Conservation (phyloP, 2,329 filamentous ascomycete species). For the Epichloe amarillans region DNA sequence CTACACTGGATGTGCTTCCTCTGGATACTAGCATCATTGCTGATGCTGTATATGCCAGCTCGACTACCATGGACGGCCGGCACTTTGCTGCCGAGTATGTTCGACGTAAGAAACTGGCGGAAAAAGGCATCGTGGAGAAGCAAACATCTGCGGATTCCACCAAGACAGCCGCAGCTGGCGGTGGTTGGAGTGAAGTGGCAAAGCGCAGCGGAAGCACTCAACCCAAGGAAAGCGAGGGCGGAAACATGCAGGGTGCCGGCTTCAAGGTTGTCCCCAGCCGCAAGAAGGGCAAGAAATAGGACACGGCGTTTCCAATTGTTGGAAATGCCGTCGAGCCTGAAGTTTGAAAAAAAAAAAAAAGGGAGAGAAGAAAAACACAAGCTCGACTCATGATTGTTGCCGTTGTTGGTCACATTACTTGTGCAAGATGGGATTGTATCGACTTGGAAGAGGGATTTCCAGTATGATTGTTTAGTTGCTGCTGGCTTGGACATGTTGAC, state of each 20-base stretch:
- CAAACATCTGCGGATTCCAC: constrained; percentile 42
- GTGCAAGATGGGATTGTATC: background rate
- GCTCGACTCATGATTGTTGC: background rate
- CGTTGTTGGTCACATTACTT: background rate
- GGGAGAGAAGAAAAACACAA: background rate
- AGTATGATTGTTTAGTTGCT: background rate
- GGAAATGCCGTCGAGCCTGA: constrained; percentile 6
- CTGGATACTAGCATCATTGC: constrained; percentile 70
- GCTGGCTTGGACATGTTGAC: background rate
- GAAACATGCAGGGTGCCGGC: constrained; percentile 34
- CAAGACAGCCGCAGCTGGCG: constrained; percentile 31
- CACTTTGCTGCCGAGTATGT: constrained; percentile 94
- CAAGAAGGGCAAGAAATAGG: constrained; percentile 77
- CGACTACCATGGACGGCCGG: constrained; percentile 78
- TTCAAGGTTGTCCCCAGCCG: constrained; percentile 88
- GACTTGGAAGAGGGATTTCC: background rate
- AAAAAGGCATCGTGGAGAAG: constrained; percentile 78
- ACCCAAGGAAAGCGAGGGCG: constrained; percentile 29
- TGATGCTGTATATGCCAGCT: constrained; percentile 77
- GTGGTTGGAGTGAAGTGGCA: constrained; percentile 92
- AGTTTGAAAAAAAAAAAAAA: background rate
- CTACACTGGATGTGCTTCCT: constrained; percentile 61
- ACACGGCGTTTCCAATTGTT: constrained; percentile 6
- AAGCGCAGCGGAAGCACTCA: constrained; percentile 59
- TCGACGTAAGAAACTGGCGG: constrained; percentile 80